Conservation (phyloP, 2,329 filamentous ascomycete genomes). For the Byssochlamys sp. region DNA sequence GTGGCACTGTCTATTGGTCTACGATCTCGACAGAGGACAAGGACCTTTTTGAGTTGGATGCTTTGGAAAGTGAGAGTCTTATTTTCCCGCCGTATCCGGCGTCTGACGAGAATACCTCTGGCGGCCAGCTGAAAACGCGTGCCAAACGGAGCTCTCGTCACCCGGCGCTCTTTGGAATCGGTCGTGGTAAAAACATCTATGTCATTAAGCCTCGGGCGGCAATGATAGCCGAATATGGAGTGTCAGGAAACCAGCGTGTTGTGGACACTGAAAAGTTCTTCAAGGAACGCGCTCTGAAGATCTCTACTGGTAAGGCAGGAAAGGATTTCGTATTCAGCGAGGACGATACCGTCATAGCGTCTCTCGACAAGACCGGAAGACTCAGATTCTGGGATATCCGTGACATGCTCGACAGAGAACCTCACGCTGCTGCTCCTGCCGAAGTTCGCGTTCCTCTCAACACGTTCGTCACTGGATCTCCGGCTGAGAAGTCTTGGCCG, state of each 20-base stretch:
- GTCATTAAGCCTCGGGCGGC: conserved; percentile 60
- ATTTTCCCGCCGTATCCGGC: conserved; percentile 77
- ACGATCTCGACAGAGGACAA: conserved; percentile 66
- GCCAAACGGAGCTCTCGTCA: conserved; percentile 82
- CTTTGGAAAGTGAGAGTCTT: conserved; percentile 76
- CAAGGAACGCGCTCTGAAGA: conserved; percentile 77
- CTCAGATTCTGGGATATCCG: conserved; percentile 98
- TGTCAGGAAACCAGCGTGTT: conserved; percentile 43
- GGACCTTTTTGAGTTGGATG: conserved; percentile 67
- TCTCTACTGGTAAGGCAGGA: conserved; percentile 92
- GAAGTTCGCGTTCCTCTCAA: conserved; percentile 80
- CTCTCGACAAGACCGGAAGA: conserved; percentile 88
- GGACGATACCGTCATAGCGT: conserved; percentile 87
- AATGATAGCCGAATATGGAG: conserved; percentile 39
- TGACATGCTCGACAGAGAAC: conserved; percentile 49
- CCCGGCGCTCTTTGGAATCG: conserved; percentile 88
- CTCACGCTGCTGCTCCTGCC: conserved; percentile 42
- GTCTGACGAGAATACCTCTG: conserved; percentile 81
- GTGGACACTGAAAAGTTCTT: conserved; percentile 84
- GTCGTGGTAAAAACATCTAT: conserved; percentile 90
- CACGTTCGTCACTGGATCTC: conserved; percentile 75
- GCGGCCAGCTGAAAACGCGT: conserved; percentile 88
- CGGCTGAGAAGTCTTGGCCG: conserved; percentile 89
- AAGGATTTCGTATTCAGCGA: conserved; percentile 98
- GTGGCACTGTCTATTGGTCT: conserved; percentile 94